Evolutionary conservation across 2,329 filamentous ascomycete species (phyloP), one percentile per base, ranked within the genome.

Genomic region (Fusarium duplospermum): DNA sequence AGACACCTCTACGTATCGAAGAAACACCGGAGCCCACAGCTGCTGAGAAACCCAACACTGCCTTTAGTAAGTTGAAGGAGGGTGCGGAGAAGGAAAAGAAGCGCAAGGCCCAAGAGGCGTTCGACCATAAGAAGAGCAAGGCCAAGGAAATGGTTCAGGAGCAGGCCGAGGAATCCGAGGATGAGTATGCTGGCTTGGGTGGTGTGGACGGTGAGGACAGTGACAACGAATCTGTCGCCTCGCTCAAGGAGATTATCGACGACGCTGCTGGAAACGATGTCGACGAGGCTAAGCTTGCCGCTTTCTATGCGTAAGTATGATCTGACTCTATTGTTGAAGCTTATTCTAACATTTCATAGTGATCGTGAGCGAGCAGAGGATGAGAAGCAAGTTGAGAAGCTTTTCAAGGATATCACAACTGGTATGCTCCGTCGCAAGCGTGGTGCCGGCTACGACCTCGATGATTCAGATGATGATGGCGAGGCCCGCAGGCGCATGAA

Each of bases 131-230:
- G 83, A 95, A 93, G 81, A 97, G 94, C 84, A 92, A 93, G 80
- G 96, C 95, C 1, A 95, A 92, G 78, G 92, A 93, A 27, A 93
- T 98, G 89, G 88, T 99, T 40, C 90, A 98, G 74, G 96, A 98
- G 75, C 95, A 97, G 80, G 96, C 96, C 70, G 94, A 98, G 78
- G 96, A 99, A 83, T 99, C 96, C 0, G 97, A 99, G 80, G 96
- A 99, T 81, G 96, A 99, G 82, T 99, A 98, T 81, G 96, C 95
- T 42, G 96, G 96, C 6, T 87, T 99, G 11, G 96, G 96, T 75
- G 96, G 96, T 72, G 93, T 87, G 13, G 96, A 95, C 82, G 95
- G 96, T 69, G 96, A 98, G 75, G 94, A 96, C 73, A 92, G 92
- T 64, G 93, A 95, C 67, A 90, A 94, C 69, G 93, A 92, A 36